Evolutionary conservation across 1,284 basidiomycete genomes (phyloP).

Genomic region (Cystobasidiaceae sp.): DNA sequence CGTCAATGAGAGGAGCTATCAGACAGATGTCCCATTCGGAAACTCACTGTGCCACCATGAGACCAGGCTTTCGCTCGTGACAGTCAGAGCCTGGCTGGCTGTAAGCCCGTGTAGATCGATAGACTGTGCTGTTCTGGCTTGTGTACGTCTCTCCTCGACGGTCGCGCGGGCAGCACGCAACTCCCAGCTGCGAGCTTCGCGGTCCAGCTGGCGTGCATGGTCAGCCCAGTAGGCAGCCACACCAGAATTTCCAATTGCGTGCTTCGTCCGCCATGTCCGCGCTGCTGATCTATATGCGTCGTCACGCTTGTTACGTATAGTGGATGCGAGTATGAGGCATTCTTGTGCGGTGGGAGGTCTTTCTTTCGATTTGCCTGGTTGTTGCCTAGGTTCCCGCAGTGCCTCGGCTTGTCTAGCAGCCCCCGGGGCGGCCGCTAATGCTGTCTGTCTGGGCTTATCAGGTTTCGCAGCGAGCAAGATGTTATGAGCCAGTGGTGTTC

Average conservation of each 20-base stretch:
- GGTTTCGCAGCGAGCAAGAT: neutral
- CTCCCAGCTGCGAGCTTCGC: constrained; percentile 29
- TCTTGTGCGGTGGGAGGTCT: constrained; percentile 18
- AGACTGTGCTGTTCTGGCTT: neutral
- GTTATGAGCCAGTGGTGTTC: constrained; percentile 22
- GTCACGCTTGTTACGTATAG: constrained; percentile 14
- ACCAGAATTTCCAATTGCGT: constrained; percentile 25
- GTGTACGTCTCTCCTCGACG: constrained; percentile 20
- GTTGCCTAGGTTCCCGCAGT: neutral
- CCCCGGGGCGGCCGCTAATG: neutral
- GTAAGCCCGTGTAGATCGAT: constrained; percentile 31
- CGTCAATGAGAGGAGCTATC: neutral
- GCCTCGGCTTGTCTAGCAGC: neutral
- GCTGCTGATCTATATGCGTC: constrained; percentile 27
- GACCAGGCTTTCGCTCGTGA: constrained; percentile 24
- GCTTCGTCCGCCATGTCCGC: constrained; percentile 16
- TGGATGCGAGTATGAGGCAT: constrained; percentile 7
- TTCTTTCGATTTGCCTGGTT: neutral
- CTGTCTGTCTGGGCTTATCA: neutral
- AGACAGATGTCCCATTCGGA: neutral
- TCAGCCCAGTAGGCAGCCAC: constrained; percentile 32
- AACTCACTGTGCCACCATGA: constrained; percentile 23
- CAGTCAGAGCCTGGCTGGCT: constrained; percentile 26
- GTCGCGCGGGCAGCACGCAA: constrained; percentile 26
- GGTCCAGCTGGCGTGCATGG: constrained; percentile 26